A percentile compares a stretch with the other conserved stretches of the same genome.
phyloP scores from a whole-genome alignment of 1,139 yeast species.

The Candida sp. region DNA sequence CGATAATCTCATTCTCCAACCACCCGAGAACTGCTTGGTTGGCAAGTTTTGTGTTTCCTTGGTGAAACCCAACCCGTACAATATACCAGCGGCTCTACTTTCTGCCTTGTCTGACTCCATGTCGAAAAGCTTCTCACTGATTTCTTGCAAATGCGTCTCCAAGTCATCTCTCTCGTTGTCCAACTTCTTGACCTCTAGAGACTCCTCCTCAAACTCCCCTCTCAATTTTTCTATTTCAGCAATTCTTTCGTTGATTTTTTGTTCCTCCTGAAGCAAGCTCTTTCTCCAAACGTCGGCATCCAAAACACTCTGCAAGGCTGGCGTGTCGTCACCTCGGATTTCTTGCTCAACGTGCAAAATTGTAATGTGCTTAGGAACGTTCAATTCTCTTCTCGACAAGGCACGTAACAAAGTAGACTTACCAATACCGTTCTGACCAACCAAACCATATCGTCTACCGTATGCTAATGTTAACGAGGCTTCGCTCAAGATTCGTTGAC shows the following conservation, averaged over 20 bases:
- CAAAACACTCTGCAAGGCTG: slow-evolving; percentile 90
- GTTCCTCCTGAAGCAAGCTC: slow-evolving; percentile 78
- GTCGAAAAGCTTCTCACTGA: slow-evolving; percentile 80
- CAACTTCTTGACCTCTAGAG: slow-evolving; percentile 75
- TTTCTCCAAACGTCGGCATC: slow-evolving; percentile 99
- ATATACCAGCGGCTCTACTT: slow-evolving; percentile 95
- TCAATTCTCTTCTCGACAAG: slow-evolving; percentile 88
- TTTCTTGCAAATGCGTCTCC: slow-evolving; percentile 75
- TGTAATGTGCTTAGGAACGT: slow-evolving; percentile 93
- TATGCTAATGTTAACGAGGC: slow-evolving; percentile 86
- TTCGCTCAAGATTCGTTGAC: slow-evolving; percentile 89
- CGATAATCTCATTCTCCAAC: slow-evolving; percentile 99
- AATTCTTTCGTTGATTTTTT: slow-evolving; percentile 73
- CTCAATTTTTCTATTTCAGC: slow-evolving; percentile 73
- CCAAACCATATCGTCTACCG: slow-evolving; percentile 96
- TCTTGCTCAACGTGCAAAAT: slow-evolving; percentile 98
- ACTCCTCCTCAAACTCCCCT: slow-evolving; percentile 79
- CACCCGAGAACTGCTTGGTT: slow-evolving; percentile 96
- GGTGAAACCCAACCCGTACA: slow-evolving; percentile 92
- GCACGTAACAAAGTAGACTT: slow-evolving; percentile 94
- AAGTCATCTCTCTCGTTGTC: slow-evolving; percentile 92
- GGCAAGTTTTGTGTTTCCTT: slow-evolving; percentile 82
- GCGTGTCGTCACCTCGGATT: slow-evolving; percentile 88
- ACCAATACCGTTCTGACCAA: slow-evolving; percentile 99
- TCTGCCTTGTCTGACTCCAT: slow-evolving; percentile 99